Evolutionary conservation across 257 asterid genomes (phyloP).

Genomic region (Jaltomata sinuosa): DNA sequence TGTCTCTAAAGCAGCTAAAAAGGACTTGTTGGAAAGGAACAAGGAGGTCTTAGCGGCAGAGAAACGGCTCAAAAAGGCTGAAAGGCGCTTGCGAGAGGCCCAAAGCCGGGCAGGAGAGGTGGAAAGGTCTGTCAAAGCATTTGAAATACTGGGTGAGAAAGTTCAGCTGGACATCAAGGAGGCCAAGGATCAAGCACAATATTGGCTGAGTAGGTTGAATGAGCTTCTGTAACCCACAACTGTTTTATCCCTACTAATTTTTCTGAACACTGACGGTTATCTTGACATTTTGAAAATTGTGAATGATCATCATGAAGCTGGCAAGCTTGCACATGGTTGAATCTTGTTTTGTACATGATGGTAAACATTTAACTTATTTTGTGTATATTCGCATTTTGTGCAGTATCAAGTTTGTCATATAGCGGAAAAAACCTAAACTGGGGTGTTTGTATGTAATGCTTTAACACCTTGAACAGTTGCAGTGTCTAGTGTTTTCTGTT

Average conservation of each 20-base stretch:
- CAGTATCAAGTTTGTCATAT: neutral
- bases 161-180: slow-evolving; percentile 14
- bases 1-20: slow-evolving; percentile 6
- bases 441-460: neutral
- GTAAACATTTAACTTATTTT: neutral
- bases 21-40: slow-evolving; percentile 19
- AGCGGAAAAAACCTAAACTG: too few relatives aligned
- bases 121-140: slow-evolving; percentile 15
- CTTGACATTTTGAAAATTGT: neutral
- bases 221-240: slow-evolving; percentile 14
- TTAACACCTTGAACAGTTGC: neutral
- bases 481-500: neutral
- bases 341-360: neutral
- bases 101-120: neutral
- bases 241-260: neutral
- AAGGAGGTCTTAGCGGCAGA: slow-evolving; percentile 23
- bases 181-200: slow-evolving; percentile 14
- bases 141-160: slow-evolving; percentile 12
- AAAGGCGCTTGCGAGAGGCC: slow-evolving; percentile 6
- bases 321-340: neutral
- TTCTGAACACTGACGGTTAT: neutral
- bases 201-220: slow-evolving; percentile 19
- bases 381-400: neutral
- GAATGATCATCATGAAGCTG: neutral
- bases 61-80: slow-evolving; percentile 16